These are phyloP conservation scores for Iris pallida DNA, from an alignment of 116 monocot species.

Conservation along the genomic window DNA sequence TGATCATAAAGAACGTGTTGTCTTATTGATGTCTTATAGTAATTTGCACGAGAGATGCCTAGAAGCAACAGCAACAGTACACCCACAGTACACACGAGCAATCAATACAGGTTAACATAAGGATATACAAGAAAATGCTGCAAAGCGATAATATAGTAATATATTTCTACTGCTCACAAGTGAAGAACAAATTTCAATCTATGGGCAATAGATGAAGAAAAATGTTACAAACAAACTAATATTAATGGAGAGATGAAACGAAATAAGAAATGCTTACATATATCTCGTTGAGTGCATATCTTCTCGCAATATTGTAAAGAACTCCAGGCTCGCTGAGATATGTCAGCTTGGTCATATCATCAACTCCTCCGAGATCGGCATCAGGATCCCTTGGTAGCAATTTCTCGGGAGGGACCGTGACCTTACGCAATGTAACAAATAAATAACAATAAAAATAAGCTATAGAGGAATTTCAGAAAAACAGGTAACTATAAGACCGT, in stretches of 20 bases:
- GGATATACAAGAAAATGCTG: no score
- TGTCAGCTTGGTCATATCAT: conserved; percentile 92
- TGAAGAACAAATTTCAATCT: no score
- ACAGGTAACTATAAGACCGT: no score
- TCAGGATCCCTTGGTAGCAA: conserved; percentile 79
- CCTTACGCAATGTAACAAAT: conserved; percentile 26
- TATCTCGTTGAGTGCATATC: conserved; percentile 91
- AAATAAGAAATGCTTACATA: conserved; percentile 49
- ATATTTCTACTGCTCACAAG: no score
- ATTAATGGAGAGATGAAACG: background rate
- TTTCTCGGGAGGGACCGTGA: conserved; percentile 37
- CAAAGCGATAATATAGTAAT: no score
- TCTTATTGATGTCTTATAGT: no score
- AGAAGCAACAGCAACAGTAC: no score
- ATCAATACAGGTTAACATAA: no score
- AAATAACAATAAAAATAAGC: background rate
- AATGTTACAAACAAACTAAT: background rate
- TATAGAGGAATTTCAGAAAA: background rate
- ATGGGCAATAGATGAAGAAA: no score
- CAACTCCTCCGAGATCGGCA: conserved; percentile 76
- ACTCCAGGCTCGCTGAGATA: conserved; percentile 93
- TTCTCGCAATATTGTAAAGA: conserved; percentile 73
- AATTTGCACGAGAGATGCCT: no score
- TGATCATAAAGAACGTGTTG: no score
- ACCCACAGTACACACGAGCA: no score